These are phyloP conservation scores for Pseudopithomyces chartarum DNA, from an alignment of 2,329 filamentous ascomycete genomes.

Conservation along the genomic window DNA sequence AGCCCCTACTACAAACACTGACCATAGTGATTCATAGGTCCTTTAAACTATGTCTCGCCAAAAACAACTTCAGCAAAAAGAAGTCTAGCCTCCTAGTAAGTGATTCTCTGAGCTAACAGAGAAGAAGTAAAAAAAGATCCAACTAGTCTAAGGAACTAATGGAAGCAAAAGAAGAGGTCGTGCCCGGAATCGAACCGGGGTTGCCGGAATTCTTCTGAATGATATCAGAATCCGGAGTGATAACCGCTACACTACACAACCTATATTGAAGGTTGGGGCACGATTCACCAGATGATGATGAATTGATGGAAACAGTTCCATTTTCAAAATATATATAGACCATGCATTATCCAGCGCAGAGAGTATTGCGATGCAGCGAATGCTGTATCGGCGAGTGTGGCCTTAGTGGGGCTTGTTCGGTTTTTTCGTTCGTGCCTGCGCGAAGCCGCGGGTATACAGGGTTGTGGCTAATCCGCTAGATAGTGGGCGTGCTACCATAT, in stretches of 20 bases:
- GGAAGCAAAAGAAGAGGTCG: slow-evolving; percentile 7
- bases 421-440: too few relatives aligned
- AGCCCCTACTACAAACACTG: too few relatives aligned
- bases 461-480: too few relatives aligned
- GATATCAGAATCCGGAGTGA: slow-evolving; percentile 34
- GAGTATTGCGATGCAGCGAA: too few relatives aligned
- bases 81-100: too few relatives aligned
- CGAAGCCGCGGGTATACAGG: too few relatives aligned
- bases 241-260: slow-evolving; percentile 29
- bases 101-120: too few relatives aligned
- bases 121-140: background rate
- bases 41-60: too few relatives aligned
- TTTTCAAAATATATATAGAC: background rate
- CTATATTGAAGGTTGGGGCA: slow-evolving; percentile 2
- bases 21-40: too few relatives aligned
- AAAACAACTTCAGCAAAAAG: too few relatives aligned
- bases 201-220: slow-evolving; percentile 27
- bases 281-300: background rate
- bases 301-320: background rate
- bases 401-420: background rate
- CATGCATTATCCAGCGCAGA: background rate
- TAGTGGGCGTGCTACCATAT: too few relatives aligned
- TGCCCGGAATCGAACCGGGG: slow-evolving; percentile 29
- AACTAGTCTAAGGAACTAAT: background rate
- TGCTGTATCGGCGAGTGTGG: background rate